A percentile compares a stretch with the other conserved stretches of the same genome.
These are phyloP conservation scores for Dioscorea cayenensis DNA, from an alignment of 116 monocot species.

Conservation along the genomic window DNA sequence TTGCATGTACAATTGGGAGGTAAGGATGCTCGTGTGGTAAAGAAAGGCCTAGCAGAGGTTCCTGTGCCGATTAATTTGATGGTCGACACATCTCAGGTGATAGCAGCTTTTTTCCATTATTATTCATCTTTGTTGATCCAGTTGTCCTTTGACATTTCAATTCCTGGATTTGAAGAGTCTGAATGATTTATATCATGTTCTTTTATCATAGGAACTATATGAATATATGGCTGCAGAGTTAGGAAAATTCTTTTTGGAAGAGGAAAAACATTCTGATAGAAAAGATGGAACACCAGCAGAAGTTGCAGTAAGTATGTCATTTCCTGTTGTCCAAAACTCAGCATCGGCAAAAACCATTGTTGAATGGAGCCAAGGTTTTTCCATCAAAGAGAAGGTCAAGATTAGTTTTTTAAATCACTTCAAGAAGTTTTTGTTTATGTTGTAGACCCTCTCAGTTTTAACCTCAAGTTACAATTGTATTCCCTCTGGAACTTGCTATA, in stretches of 20 bases:
- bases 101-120: neutral
- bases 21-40: constrained; percentile 7
- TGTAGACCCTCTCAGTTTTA: no score
- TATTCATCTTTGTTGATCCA: neutral
- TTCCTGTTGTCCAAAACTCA: constrained; percentile 70
- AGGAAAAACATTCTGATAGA: constrained; percentile 32
- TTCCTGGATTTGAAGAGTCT: neutral
- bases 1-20: constrained; percentile 11
- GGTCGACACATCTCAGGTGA: constrained; percentile 16
- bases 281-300: constrained; percentile 41
- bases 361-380: constrained; percentile 84
- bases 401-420: neutral
- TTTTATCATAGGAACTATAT: constrained; percentile 14
- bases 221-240: constrained; percentile 11
- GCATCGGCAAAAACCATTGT: constrained; percentile 58
- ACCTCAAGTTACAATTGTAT: neutral
- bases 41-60: constrained; percentile 9
- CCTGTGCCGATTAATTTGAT: constrained; percentile 17
- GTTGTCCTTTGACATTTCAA: neutral
- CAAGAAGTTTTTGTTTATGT: neutral
- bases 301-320: constrained; percentile 75
- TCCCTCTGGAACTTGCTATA: neutral
- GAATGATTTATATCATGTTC: neutral
- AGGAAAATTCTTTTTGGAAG: constrained; percentile 13
- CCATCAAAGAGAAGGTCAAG: constrained; percentile 57